Base-by-base conservation (phyloP, 345 rosid species). In the Hibiscus tridactylites region DNA sequence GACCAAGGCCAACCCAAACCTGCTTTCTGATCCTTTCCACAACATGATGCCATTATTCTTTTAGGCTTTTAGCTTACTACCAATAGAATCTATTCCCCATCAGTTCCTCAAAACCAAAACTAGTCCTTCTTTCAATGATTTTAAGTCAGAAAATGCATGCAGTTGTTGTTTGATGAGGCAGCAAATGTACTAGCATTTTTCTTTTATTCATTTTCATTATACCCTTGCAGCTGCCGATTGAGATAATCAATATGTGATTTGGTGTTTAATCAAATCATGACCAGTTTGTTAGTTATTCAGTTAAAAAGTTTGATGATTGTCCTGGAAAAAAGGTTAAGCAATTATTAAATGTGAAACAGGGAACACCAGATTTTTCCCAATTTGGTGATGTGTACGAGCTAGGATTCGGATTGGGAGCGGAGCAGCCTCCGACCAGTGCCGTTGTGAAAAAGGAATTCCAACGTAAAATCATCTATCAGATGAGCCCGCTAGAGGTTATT, bases 381-480 rank as follows among this genome's bases (percentile, higher is more conserved):
- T 84, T 77, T 47, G 97, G 96, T 6, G 90, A 93, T 21, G 90
- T 88, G 16, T 82, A 85, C 72, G 87, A 93, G 50, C 60, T 86
- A 0, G 87, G 82, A 13, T 93, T 86, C 52, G 98, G 94, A 13
- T 70, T 82, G 61, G 98, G 98, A 65, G 17, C 74, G 3, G 87
- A 84, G 53, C 76, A 87, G 3, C 91, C 96, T 72, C 98, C 98
- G 10, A 93, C 98, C 0, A 84, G 85, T 77, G 91, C 89, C 21
- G 17, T 84, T 65, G 24, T 93, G 69, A 90, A 85, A 83, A 80
- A 77, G 26, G 81, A 86, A 37, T 83, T 81, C 68, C 90, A 83
- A 46, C 84, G 93, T 72, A 60, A 84, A 62, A 84, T 94, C 74
- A 33, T 79, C 12, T 91, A 84, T 76, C 96, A 86, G 67, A 90